Conservation (phyloP, 345 rosid genomes). For the Mallotus nudiflorus region DNA sequence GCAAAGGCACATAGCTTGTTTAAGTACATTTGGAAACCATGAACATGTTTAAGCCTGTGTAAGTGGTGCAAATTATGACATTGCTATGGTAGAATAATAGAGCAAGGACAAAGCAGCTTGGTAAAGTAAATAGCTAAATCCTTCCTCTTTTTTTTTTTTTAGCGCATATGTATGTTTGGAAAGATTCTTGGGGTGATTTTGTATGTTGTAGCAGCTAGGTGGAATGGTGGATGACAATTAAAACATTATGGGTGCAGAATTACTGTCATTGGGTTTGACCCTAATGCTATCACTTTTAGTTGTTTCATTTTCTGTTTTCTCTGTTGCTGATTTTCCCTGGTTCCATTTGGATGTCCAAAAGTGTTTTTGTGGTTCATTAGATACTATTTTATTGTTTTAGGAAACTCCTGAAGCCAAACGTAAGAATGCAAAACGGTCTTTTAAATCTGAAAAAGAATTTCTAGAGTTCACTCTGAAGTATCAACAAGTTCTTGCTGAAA, state of each 20-base stretch:
- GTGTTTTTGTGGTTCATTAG: conserved; percentile 4
- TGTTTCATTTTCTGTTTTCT: not conserved
- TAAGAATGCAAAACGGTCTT: conserved; percentile 60
- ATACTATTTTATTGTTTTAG: conserved; percentile 34
- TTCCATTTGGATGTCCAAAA: not conserved
- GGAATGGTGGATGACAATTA: not conserved
- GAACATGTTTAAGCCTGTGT: not conserved
- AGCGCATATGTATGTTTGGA: not conserved
- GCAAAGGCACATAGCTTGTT: not conserved
- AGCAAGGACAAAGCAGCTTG: not conserved
- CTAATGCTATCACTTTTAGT: too few relatives aligned
- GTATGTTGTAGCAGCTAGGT: not conserved
- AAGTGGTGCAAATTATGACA: not conserved
- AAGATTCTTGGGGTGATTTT: not conserved
- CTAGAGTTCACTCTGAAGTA: conserved; percentile 80
- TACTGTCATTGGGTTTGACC: not conserved
- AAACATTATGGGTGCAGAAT: not conserved
- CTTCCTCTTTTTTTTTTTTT: not conserved
- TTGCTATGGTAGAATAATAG: not conserved
- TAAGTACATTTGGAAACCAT: not conserved
- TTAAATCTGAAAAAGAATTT: conserved; percentile 80
- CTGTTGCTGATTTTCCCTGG: not conserved
- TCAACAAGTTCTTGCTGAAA: conserved; percentile 86
- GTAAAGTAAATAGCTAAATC: not conserved
- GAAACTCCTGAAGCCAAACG: conserved; percentile 68